These are phyloP conservation scores for Cordia subcordata DNA, from an alignment of 257 asterid species.

Conservation along the genomic window DNA sequence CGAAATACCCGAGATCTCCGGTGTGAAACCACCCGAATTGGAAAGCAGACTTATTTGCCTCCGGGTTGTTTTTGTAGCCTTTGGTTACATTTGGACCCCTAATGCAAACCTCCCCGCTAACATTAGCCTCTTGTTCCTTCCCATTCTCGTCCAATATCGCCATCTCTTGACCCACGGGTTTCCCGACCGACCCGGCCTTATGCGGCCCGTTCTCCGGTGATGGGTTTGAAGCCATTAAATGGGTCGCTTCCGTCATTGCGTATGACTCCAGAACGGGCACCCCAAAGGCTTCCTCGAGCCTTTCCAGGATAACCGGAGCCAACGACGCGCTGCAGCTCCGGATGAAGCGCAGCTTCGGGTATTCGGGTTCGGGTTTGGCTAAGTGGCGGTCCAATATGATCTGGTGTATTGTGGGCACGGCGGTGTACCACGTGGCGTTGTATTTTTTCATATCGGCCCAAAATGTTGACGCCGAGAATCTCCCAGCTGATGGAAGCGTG, in stretches of 20 bases:
- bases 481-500: slow-evolving; percentile 81
- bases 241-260: slow-evolving; percentile 94
- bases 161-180: slow-evolving; percentile 94
- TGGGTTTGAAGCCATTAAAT: slow-evolving; percentile 87
- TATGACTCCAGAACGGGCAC: slow-evolving; percentile 92
- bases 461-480: slow-evolving; percentile 92
- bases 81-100: slow-evolving; percentile 81
- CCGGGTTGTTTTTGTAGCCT: slow-evolving; percentile 83
- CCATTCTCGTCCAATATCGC: slow-evolving; percentile 70
- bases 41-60: slow-evolving; percentile 76
- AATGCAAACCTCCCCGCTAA: slow-evolving; percentile 79
- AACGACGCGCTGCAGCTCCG: slow-evolving; percentile 97
- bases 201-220: slow-evolving; percentile 78
- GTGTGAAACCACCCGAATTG: slow-evolving; percentile 89
- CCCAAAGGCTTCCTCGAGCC: slow-evolving; percentile 79
- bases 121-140: slow-evolving; percentile 43
- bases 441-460: slow-evolving; percentile 83
- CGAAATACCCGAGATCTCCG: slow-evolving; percentile 73
- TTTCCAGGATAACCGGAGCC: slow-evolving; percentile 75
- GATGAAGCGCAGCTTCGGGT: slow-evolving; percentile 88
- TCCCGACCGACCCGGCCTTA: slow-evolving; percentile 77
- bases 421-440: slow-evolving; percentile 93
- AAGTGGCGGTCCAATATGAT: slow-evolving; percentile 81
- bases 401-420: slow-evolving; percentile 96
- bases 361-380: slow-evolving; percentile 50